These are phyloP conservation scores for Saccharomycopsis babjevae DNA, from an alignment of 805 yeast genomes.

Conservation along the genomic window DNA sequence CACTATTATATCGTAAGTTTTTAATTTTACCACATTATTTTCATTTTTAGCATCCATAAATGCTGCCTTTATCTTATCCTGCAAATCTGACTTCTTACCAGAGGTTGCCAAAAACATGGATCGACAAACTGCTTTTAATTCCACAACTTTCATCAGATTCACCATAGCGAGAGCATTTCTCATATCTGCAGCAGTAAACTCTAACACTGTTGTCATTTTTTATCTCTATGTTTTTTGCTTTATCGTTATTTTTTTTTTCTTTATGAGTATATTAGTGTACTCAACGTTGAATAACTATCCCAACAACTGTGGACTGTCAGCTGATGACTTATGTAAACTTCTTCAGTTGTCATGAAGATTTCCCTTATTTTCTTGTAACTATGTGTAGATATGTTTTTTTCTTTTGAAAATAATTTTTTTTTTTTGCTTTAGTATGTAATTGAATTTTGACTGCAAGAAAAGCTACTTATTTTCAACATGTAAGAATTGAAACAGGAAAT, in stretches of 20 bases:
- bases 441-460: no score
- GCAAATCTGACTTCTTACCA: slow-evolving; percentile 56
- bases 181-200: background rate
- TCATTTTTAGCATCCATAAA: slow-evolving; percentile 34
- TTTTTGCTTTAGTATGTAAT: background rate
- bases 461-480: no score
- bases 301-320: background rate
- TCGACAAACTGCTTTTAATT: slow-evolving; percentile 43
- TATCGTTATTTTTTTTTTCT: background rate
- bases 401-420: background rate
- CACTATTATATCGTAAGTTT: slow-evolving; percentile 37
- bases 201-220: background rate
- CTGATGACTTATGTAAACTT: background rate
- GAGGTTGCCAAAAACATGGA: slow-evolving; percentile 36
- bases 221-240: background rate
- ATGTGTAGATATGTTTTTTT: background rate
- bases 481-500: no score
- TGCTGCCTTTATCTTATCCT: slow-evolving; percentile 41
- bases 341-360: background rate
- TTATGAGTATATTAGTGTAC: background rate
- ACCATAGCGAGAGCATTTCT: background rate
- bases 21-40: slow-evolving; percentile 32
- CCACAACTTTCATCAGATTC: slow-evolving; percentile 25
- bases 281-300: background rate
- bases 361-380: background rate